Evolutionary conservation across 352 stramenopile genomes (phyloP), one percentile per base, ranked within the genome.

Genomic region (Globisporangium uncinulatum): DNA sequence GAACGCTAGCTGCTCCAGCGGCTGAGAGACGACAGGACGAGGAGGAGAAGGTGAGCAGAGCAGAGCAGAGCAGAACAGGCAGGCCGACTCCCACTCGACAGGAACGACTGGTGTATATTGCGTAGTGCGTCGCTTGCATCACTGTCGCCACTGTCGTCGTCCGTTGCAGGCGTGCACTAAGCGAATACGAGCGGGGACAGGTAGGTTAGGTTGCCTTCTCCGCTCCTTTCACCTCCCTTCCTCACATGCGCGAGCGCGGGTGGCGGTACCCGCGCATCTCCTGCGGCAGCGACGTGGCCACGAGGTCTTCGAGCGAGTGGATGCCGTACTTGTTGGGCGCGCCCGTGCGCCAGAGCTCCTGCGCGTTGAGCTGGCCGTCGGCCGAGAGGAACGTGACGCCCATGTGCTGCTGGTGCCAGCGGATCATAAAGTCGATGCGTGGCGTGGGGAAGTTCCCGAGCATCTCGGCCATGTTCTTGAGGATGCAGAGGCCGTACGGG

Each of bases 381-480:
- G 79, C 56, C 51, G 74, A 83, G 21, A 97, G 64, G 73, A 96
- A 97, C 43, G 83, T 75, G 43, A 96, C 82, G 46, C 70, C 80
- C 89, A 97, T 97, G 72, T 86, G 76, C 67, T 92, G 81, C 76
- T 97, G 89, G 73, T 97, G 89, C 89, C 89, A 97, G 48, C 88
- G 83, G 67, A 97, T 97, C 76, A 97, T 95, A 51, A 96, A 96
- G 74, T 97, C 87, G 41, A 97, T 96, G 53, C 86, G 86, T 13
- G 89, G 89, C 49, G 88, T 97, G 10, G 89, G 89, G 61, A 97
- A 96, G 69, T 97, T 97, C 62, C 88, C 89, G 52, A 95, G 74
- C 78, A 95, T 89, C 75, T 96, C 86, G 20, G 87, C 89, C 74
- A 97, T 94, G 72, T 95, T 96, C 71, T 97, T 97, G 46, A 97